Evolutionary conservation across 768 basidiomycete genomes (phyloP), one percentile per base, ranked within the genome.

Genomic region (Leucosporidium yakuticum): DNA sequence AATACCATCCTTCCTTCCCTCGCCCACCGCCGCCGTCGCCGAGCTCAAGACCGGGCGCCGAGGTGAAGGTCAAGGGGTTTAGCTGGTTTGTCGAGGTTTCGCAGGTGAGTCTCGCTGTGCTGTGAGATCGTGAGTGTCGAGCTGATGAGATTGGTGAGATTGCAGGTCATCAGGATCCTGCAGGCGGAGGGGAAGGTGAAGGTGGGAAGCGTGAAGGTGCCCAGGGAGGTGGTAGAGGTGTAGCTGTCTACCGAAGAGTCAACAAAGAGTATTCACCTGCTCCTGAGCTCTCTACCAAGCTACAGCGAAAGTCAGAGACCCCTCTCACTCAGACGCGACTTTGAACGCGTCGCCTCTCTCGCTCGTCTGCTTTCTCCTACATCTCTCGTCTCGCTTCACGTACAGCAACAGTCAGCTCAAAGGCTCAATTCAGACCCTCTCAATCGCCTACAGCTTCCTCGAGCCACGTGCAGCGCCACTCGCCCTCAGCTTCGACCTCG

Each of bases 61-160:
- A 27, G 27, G 31, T 23, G 32, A 60, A 57, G 25, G 49, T 73
- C 20, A 73, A 73, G 31, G 68, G 68, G 1, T 67, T 32, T 14
- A 63, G 65, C 51, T 73, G 71, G 71, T 73, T 73, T 27, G 68
- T 60, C 36, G 65, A 67, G 32, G 60, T 69, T 1, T 60, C 60
- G 2, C 71, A 73, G 63, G 71, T 73, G 34, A 4, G 63, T 5
- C 27, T 15, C 17, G 7, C 49, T 23, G 15, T 14, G 19, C 27
- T 23, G 21, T 21, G 15, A 11, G 53, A 54, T 20, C 23, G 12
- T 2, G n/a, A 12, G 23, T 4, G 6, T 11, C 8, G 29, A 1
- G 23, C 57, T 58, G 36, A 58, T 31, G 31, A 0, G 32, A 11
- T 1, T 34, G 34, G 4, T 2, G 20, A 14, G 14, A 12, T 15